Evolutionary conservation across 2,329 filamentous ascomycete species (phyloP), one percentile per base, ranked within the genome.

Genomic region (Nemania diffusa): DNA sequence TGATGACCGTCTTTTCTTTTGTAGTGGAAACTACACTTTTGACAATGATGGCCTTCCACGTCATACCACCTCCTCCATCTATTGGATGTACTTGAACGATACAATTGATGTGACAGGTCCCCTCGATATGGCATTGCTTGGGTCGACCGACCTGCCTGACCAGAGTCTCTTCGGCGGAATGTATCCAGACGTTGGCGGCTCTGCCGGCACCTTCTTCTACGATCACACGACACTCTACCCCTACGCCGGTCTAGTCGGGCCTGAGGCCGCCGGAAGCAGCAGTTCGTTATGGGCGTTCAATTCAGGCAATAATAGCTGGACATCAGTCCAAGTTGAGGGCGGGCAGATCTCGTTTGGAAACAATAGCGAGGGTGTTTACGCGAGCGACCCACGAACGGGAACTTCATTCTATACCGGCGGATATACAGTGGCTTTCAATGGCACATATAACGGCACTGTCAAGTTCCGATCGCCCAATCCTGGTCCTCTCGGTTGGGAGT

Each of bases 1-100:
- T 13, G 69, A 66, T 22, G 51, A 72, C 50, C 62, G 69, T 29
- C 62, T 72, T 13, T 72, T 69, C 57, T 72, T 71, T 32, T 67
- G 62, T n/a, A 72, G 69, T 44, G 70, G 70, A 11, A 69, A 71
- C 55, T 72, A 72, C 57, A 66, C 62, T 22, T 72, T 71, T 32
- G 64, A 70, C 40, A 66, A 72, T 44, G 69, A 71, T 46, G 62
- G 59, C 17, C 29, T 57, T 13, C 17, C 53, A 5, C 40, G 59
- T 6, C 64, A 64, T 44, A 68, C 58, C 53, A 65, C 65, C 1
- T 46, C 62, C 9, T 64, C 51, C 17, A 51, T 72, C 3, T 70
- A 71, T 44, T 70, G 69, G 70, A 29, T 72, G 7, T 37, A 50
- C 44, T 40, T 72, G 7, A 67, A 71, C 55, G 46, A 65, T 2